Percentiles rank a stretch among this genome's conserved stretches.
These are phyloP conservation scores for Aphelidium insulamus DNA, from an alignment of 371 early-diverging fungal genomes.

Conservation along the genomic window DNA sequence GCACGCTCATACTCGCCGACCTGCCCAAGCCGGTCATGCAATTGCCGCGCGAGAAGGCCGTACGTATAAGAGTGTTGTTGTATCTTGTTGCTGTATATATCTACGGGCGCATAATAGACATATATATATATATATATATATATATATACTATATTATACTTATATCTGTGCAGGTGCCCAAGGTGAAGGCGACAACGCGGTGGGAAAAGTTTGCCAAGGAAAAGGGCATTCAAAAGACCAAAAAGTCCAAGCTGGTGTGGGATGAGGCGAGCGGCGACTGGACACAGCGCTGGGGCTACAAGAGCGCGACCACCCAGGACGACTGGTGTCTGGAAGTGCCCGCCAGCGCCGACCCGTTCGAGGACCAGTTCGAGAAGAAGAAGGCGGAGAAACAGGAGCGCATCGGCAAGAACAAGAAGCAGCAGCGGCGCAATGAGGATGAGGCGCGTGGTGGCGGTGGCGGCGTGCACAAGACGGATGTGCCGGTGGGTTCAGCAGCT, in stretches of 20 bases:
- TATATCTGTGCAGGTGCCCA: constrained; percentile 32
- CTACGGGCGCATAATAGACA: background rate
- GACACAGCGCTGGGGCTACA: constrained; percentile 78
- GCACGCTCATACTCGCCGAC: constrained; percentile 52
- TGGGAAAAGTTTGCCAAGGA: constrained; percentile 98
- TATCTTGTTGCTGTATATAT: background rate
- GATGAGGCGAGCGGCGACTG: constrained; percentile 75
- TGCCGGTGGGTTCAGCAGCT: constrained; percentile 9
- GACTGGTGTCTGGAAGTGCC: constrained; percentile 89
- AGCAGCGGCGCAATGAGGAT: constrained; percentile 57
- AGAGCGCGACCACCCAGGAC: constrained; percentile 41
- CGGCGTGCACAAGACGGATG: constrained; percentile 18
- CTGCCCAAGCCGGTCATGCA: constrained; percentile 41
- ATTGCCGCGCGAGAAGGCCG: constrained; percentile 77
- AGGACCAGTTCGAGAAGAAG: constrained; percentile 54
- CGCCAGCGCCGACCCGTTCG: constrained; percentile 46
- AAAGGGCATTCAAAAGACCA: constrained; percentile 87
- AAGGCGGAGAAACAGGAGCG: constrained; percentile 66
- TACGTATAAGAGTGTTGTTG: constrained; percentile 1
- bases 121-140: background rate
- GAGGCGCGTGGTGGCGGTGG: constrained; percentile 31
- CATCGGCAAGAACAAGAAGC: constrained; percentile 61
- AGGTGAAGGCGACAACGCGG: constrained; percentile 65
- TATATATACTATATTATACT: constrained; percentile 2
- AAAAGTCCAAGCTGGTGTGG: constrained; percentile 56